Evolutionary conservation across 345 rosid species (phyloP).

Genomic region (Aquilaria yunnanensis): DNA sequence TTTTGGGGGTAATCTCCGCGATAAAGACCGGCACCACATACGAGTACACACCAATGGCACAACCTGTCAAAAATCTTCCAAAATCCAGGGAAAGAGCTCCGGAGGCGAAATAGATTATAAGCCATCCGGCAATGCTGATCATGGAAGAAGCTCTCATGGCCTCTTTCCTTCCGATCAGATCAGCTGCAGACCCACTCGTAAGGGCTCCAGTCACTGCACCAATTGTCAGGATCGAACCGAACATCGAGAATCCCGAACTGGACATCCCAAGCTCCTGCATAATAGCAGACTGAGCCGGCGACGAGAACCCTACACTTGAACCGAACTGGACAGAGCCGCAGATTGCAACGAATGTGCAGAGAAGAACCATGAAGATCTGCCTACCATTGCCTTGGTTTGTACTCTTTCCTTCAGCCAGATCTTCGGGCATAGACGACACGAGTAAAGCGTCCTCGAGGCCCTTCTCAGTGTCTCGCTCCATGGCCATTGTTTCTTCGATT

Average conservation of each 20-base stretch:
- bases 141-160: constrained; percentile 69
- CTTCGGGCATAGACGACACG: no score
- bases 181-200: constrained; percentile 76
- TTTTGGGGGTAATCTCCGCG: constrained; percentile 13
- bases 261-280: constrained; percentile 58
- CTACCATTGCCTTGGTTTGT: constrained; percentile 7
- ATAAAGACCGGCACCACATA: constrained; percentile 17
- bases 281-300: constrained; percentile 80
- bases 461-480: background rate
- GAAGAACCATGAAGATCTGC: constrained; percentile 56
- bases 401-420: constrained; percentile 10
- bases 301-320: constrained; percentile 69
- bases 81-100: constrained; percentile 53
- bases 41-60: constrained; percentile 13
- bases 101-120: constrained; percentile 66
- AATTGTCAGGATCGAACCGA: constrained; percentile 79
- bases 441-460: no score
- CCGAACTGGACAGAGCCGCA: constrained; percentile 86
- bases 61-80: constrained; percentile 55
- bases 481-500: constrained; percentile 19
- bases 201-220: constrained; percentile 94
- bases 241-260: constrained; percentile 64
- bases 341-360: constrained; percentile 71
- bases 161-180: constrained; percentile 75
- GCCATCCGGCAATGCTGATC: constrained; percentile 72